Evolutionary conservation across 2,329 filamentous ascomycete genomes (phyloP).

Genomic region (Curvularia spicifera): DNA sequence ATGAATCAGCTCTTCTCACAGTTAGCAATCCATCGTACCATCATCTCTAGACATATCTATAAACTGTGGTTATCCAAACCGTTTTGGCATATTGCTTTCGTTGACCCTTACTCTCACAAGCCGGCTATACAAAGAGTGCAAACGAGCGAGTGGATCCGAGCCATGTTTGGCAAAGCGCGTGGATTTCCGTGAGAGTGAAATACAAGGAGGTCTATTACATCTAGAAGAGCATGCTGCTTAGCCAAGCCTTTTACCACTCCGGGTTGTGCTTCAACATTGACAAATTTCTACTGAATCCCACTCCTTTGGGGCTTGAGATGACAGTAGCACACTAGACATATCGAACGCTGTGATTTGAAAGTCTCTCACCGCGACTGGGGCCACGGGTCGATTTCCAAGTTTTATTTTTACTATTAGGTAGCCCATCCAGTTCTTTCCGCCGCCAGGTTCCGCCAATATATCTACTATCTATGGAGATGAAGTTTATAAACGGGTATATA

Average conservation of each 20-base stretch:
- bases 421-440: slow-evolving; percentile 4
- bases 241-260: no score
- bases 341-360: neutral
- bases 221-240: neutral
- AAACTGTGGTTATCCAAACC: neutral
- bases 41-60: neutral
- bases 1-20: neutral
- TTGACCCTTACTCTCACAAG: neutral
- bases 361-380: neutral
- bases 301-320: no score
- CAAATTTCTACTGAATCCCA: no score
- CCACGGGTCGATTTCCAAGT: neutral
- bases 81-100: neutral
- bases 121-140: neutral
- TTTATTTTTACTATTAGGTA: slow-evolving; percentile 2
- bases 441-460: slow-evolving; percentile 2
- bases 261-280: no score
- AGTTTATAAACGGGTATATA: slow-evolving; percentile 6
- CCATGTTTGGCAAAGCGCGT: neutral
- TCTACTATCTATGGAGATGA: slow-evolving; percentile 10
- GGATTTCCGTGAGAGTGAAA: neutral
- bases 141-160: neutral
- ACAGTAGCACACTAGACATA: no score
- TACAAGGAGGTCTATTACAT: neutral
- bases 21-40: neutral